Evolutionary conservation across 2,329 filamentous ascomycete species (phyloP), one percentile per base, ranked within the genome.

Genomic region (Berkeleyomyces rouxiae): DNA sequence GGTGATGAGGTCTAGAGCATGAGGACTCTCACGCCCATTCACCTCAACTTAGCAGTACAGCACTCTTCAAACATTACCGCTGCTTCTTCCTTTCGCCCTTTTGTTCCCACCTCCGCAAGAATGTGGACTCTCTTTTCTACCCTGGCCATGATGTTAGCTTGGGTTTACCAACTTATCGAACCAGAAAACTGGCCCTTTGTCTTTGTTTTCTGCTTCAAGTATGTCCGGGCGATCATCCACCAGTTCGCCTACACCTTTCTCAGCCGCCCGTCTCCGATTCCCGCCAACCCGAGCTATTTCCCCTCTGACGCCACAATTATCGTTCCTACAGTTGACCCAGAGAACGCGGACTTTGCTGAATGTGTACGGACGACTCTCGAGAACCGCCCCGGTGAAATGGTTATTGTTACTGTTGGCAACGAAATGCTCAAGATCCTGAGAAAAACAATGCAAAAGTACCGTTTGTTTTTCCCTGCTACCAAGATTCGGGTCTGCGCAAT

Each of bases 301-400:
- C 67, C 68, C 2, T 59, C 64, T 1, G 76, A 82, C 44, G 75
- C 77, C 59, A 79, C 78, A 0, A 75, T 82, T 23, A 72, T 83
- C 55, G 68, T 83, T 2, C 78, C 80, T 0, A 82, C 79, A 0
- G 71, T 80, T 2, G 75, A 78, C 10, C 77, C 79, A 0, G 59
- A 67, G 0, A 73, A 74, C 9, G 59, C 53, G 0, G 71, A 74
- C 16, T 80, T 83, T 61, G 55, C 65, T 0, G 71, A 72, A 11
- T 78, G 76, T 60, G 64, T 81, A 2, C 53, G 62, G 0, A 74
- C 72, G 0, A 72, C 77, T 2, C 68, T 77, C 1, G 53, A 61
- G 1, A 78, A 79, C 63, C 13, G 58, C 0, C 78, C 77, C 0
- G 66, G 65, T 0, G 66, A 64, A 1, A 67, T 81, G 31, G 64